Percentiles rank a stretch among this genome's conserved stretches.
Evolutionary conservation across 2,329 filamentous ascomycete genomes (phyloP).

Genomic region (Fusarium sp.): DNA sequence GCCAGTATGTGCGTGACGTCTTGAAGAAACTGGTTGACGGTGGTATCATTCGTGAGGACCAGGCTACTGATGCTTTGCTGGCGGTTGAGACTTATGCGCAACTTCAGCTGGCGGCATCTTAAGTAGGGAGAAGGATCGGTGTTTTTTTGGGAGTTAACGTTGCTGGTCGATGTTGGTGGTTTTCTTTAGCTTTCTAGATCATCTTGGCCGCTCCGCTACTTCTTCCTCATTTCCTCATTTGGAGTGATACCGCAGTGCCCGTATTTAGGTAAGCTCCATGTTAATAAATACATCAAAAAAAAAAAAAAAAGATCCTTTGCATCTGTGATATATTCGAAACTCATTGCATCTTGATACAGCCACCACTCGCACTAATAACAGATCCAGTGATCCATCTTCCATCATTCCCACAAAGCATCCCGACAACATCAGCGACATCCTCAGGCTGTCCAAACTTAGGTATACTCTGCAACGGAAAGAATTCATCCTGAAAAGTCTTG

Average conservation of each 20-base stretch:
- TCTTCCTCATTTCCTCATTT: no score
- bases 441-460: constrained; percentile 50
- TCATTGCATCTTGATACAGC: constrained; percentile 50
- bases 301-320: accelerated
- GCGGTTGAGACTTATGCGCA: not conserved
- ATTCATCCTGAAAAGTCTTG: constrained; percentile 48
- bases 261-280: accelerated
- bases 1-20: not conserved
- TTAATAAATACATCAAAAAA: not conserved
- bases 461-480: constrained; percentile 50
- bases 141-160: not conserved
- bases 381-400: constrained; percentile 53
- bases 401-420: constrained; percentile 49
- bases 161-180: accelerated
- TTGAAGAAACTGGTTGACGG: not conserved
- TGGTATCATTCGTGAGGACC: not conserved
- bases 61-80: not conserved
- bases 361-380: constrained; percentile 52
- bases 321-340: no score
- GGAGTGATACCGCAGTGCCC: not conserved
- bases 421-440: constrained; percentile 52
- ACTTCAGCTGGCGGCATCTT: not conserved
- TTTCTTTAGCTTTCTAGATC: not conserved
- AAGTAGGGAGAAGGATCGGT: accelerated
- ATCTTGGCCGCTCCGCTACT: not conserved